phyloP scores from a whole-genome alignment of 805 yeast genomes.

The Wickerhamiella sergipiensis region DNA sequence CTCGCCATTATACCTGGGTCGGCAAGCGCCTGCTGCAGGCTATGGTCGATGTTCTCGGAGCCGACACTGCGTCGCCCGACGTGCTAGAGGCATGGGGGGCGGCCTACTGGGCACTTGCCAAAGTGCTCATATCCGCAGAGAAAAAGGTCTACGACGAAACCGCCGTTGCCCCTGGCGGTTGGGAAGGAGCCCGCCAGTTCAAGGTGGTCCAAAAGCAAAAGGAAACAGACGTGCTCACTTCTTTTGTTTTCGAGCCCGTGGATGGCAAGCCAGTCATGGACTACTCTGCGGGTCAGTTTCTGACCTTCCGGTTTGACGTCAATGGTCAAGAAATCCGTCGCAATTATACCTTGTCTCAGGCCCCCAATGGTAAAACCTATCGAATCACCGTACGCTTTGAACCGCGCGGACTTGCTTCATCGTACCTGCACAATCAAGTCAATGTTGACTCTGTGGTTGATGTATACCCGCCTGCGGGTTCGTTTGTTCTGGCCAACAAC shows the following conservation, averaged over 20 bases:
- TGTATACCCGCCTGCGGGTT: constrained; percentile 49
- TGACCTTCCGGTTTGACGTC: constrained; percentile 25
- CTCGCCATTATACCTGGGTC: constrained; percentile 56
- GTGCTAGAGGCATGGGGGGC: constrained; percentile 50
- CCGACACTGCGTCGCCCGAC: constrained; percentile 40
- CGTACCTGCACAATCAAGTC: constrained; percentile 34
- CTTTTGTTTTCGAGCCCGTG: constrained; percentile 36
- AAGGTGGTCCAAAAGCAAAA: constrained; percentile 28
- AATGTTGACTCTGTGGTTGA: constrained; percentile 35
- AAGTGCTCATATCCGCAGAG: constrained; percentile 45
- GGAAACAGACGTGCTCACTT: constrained; percentile 36
- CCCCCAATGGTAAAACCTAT: constrained; percentile 28
- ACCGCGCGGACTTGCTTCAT: constrained; percentile 37
- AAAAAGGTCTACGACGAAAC: constrained; percentile 30
- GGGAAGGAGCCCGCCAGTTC: constrained; percentile 50
- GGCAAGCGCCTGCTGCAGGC: constrained; percentile 45
- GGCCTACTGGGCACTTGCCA: constrained; percentile 54
- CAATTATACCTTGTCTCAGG: constrained; percentile 44
- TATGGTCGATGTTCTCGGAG: constrained; percentile 39
- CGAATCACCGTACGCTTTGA: constrained; percentile 45
- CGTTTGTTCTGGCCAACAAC: constrained; percentile 25
- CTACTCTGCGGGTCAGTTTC: constrained; percentile 34
- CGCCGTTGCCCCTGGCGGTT: constrained; percentile 27
- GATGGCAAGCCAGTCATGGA: constrained; percentile 26
- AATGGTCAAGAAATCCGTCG: constrained; percentile 34